These are phyloP conservation scores for Erythrobasidium hasegawianum DNA, from an alignment of 1,284 basidiomycete genomes.

Conservation along the genomic window DNA sequence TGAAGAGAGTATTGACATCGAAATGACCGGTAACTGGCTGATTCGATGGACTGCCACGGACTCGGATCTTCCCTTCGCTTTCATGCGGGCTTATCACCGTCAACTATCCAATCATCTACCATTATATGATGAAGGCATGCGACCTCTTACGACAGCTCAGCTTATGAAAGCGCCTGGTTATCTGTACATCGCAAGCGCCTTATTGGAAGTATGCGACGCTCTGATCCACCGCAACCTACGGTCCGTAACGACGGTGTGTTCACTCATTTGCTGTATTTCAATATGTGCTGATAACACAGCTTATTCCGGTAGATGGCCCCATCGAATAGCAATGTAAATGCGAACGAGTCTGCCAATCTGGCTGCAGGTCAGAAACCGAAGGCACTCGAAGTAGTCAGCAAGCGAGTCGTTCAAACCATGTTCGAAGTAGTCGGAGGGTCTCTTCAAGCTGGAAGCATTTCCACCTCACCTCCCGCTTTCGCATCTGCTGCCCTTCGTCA, in stretches of 20 bases:
- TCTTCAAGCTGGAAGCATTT: slow-evolving; percentile 14
- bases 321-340: slow-evolving; percentile 51
- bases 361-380: slow-evolving; percentile 53
- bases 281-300: neutral
- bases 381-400: slow-evolving; percentile 54
- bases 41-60: slow-evolving; percentile 50
- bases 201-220: slow-evolving; percentile 46
- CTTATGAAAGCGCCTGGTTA: slow-evolving; percentile 54
- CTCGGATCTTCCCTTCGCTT: slow-evolving; percentile 55
- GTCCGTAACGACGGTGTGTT: slow-evolving; percentile 50
- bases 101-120: slow-evolving; percentile 53
- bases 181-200: slow-evolving; percentile 45
- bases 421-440: slow-evolving; percentile 51
- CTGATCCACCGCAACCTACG: slow-evolving; percentile 46
- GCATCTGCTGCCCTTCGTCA: slow-evolving; percentile 41
- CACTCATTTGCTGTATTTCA: slow-evolving; percentile 17
- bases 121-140: slow-evolving; percentile 43
- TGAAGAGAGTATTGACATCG: slow-evolving; percentile 14
- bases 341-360: slow-evolving; percentile 54
- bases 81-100: slow-evolving; percentile 55
- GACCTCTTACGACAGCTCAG: slow-evolving; percentile 22
- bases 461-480: slow-evolving; percentile 2
- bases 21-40: slow-evolving; percentile 39
- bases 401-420: slow-evolving; percentile 53
- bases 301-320: slow-evolving; percentile 49